phyloP scores from a whole-genome alignment of 1,139 yeast species.

The Saccharomyces pastorianus region DNA sequence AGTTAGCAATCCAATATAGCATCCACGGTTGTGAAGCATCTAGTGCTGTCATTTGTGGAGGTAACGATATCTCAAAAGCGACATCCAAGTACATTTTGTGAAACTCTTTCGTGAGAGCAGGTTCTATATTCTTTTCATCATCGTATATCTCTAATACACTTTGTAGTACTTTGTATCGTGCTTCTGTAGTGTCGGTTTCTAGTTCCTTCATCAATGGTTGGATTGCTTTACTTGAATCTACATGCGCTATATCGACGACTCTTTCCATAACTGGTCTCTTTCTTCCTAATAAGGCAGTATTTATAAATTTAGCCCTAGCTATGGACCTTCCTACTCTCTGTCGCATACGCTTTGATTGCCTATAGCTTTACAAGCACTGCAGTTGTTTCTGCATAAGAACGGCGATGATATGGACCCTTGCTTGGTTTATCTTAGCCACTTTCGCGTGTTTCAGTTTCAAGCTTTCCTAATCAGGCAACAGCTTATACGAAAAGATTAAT shows the following conservation, averaged over 20 bases:
- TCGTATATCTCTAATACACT: constrained; percentile 1
- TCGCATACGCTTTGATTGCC: not conserved
- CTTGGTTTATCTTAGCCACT: constrained; percentile 4
- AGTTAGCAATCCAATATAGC: constrained; percentile 72
- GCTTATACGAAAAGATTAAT: not conserved
- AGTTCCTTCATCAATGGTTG: constrained; percentile 22
- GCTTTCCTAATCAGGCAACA: not conserved
- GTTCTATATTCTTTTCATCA: constrained; percentile 16
- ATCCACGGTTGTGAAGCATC: constrained; percentile 94
- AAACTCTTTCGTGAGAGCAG: constrained; percentile 27
- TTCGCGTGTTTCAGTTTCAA: not conserved
- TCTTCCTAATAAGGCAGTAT: constrained; percentile 26
- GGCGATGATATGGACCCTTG: constrained; percentile 3
- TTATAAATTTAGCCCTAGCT: constrained; percentile 11
- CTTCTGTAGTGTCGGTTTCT: constrained; percentile 36
- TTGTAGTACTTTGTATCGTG: constrained; percentile 38
- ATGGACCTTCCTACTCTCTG: not conserved
- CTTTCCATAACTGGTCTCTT: constrained; percentile 19
- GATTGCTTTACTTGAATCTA: constrained; percentile 10
- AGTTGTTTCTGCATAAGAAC: not conserved
- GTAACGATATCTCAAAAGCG: constrained; percentile 36
- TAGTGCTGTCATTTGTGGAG: constrained; percentile 38
- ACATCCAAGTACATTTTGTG: constrained; percentile 38
- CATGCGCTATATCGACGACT: constrained; percentile 11
- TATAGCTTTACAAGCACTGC: not conserved